Evolutionary conservation across 2,329 filamentous ascomycete genomes (phyloP).

Genomic region (Zopfia rhizophila): DNA sequence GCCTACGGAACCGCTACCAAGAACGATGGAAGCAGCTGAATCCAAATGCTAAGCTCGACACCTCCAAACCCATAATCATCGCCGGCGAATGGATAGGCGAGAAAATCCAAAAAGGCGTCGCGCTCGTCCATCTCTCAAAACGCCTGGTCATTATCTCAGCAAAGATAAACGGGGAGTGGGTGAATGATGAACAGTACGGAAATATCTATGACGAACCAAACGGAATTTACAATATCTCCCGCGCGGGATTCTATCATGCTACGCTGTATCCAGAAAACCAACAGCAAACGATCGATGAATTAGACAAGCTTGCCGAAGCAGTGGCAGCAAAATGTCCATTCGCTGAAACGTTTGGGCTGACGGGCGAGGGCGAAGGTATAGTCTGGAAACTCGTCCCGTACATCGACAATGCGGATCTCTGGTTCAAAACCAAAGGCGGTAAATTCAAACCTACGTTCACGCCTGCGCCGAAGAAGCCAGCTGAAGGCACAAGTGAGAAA

Average conservation of each 20-base stretch:
- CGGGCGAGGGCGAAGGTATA: slow-evolving; percentile 37
- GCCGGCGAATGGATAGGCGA: slow-evolving; percentile 45
- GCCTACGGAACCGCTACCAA: slow-evolving; percentile 29
- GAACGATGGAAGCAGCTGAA: slow-evolving; percentile 32
- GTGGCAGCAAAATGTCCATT: slow-evolving; percentile 36
- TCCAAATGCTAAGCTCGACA: slow-evolving; percentile 13
- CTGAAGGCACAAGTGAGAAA: slow-evolving; percentile 20
- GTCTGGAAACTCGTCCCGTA: slow-evolving; percentile 37
- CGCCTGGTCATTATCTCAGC: slow-evolving; percentile 41
- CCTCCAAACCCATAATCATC: slow-evolving; percentile 30
- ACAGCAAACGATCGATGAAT: slow-evolving; percentile 21
- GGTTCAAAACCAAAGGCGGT: slow-evolving; percentile 43
- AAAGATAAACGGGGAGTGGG: slow-evolving; percentile 37
- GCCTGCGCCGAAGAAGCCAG: slow-evolving; percentile 24
- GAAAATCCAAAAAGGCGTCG: slow-evolving; percentile 41
- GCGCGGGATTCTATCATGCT: slow-evolving; percentile 27
- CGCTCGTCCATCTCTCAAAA: slow-evolving; percentile 33
- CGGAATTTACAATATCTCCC: slow-evolving; percentile 38
- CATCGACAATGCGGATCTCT: slow-evolving; percentile 25
- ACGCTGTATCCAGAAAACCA: slow-evolving; percentile 28
- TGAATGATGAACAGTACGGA: slow-evolving; percentile 33
- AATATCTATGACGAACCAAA: slow-evolving; percentile 30
- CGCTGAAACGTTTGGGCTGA: slow-evolving; percentile 31
- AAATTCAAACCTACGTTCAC: slow-evolving; percentile 37
- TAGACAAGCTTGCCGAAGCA: slow-evolving; percentile 28